These are phyloP conservation scores for Mitragyna speciosa DNA, from an alignment of 257 asterid species.

Conservation along the genomic window DNA sequence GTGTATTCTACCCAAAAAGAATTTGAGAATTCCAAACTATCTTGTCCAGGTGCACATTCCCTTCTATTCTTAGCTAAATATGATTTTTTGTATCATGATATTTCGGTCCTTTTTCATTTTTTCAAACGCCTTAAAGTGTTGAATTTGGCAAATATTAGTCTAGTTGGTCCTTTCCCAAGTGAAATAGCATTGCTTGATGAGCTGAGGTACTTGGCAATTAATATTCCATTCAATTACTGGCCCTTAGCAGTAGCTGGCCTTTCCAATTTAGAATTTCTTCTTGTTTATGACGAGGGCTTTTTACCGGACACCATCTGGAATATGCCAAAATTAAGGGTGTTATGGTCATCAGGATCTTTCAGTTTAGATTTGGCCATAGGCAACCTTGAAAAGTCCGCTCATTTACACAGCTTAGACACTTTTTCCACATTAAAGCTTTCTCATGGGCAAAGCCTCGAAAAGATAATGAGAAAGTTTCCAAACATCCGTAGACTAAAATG, in stretches of 20 bases:
- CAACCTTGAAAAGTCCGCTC: too few species aligned
- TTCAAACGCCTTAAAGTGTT: background rate
- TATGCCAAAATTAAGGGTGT: background rate
- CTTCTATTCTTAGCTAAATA: background rate
- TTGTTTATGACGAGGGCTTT: background rate
- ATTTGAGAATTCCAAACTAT: conserved; percentile 2
- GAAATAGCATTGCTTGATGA: background rate
- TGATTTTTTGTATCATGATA: too few species aligned
- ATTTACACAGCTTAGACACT: background rate
- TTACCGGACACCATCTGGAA: background rate
- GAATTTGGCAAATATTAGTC: background rate
- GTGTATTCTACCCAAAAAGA: background rate
- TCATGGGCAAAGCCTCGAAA: background rate
- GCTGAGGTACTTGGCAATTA: conserved; percentile 1
- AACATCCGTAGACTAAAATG: background rate
- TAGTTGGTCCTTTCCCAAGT: background rate
- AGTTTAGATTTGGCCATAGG: too few species aligned
- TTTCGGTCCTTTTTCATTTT: background rate
- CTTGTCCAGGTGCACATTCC: background rate
- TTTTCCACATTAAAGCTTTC: background rate
- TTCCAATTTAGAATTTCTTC: background rate
- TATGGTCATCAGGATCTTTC: background rate
- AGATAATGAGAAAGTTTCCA: background rate
- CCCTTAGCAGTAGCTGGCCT: background rate
- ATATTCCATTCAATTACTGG: too few species aligned